Evolutionary conservation across 2,329 filamentous ascomycete species (phyloP).

Genomic region (Paraconiothyrium sp.): DNA sequence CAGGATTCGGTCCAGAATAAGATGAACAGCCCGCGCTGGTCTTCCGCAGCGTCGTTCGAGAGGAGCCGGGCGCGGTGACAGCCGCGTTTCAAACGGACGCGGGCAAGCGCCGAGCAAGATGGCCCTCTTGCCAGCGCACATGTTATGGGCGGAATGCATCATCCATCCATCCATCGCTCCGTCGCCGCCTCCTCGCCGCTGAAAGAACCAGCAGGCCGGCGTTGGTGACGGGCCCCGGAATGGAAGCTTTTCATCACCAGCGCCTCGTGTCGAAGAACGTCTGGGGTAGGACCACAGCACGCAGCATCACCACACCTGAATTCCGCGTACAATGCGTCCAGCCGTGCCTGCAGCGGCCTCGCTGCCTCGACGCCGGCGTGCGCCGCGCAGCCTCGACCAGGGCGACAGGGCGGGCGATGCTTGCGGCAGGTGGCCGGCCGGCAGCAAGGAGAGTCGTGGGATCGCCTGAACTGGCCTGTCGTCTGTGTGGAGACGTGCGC

Average conservation of each 20-base stretch:
- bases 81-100: neutral
- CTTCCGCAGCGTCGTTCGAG: neutral
- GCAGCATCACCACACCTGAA: too few relatives aligned
- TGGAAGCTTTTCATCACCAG: neutral
- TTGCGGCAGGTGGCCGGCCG: conserved; percentile 12
- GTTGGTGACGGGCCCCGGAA: neutral
- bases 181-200: neutral
- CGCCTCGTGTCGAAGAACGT: neutral
- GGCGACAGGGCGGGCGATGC: conserved; percentile 3
- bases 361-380: neutral
- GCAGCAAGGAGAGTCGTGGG: conserved; percentile 12
- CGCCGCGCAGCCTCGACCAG: conserved; percentile 10
- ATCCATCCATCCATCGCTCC: neutral
- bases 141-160: neutral
- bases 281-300: neutral
- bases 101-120: neutral
- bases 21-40: neutral
- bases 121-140: neutral
- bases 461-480: conserved; percentile 5
- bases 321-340: neutral
- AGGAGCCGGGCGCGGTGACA: neutral
- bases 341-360: neutral
- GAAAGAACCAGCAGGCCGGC: neutral
- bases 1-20: neutral
- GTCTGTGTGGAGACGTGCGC: neutral